Base-by-base conservation (phyloP, 306 rosid genomes). In the Cucurbita moschata region DNA sequence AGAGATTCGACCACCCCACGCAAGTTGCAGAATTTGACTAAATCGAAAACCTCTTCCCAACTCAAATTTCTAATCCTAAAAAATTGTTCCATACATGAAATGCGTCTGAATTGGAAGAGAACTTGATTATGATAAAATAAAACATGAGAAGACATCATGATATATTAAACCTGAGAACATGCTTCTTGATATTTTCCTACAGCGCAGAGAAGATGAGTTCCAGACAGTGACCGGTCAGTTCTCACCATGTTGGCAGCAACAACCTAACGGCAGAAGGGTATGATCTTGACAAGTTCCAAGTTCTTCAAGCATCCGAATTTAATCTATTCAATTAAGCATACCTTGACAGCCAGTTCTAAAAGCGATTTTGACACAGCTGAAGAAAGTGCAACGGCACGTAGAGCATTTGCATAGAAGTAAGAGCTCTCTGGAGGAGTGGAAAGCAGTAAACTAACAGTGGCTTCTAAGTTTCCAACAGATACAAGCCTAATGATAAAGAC, bases 231-330 rank as follows among this genome's bases (percentile, higher is more conserved):
- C 85, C 99, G 83, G 79, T 91, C 99, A 79, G 91, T 95, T 84
- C 97, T 86, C 71, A 94, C 99, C 99, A 91, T 94, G 86, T 94
- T 94, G 82, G 99, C 99, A 49, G 99, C 99, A 61, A 94, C 97
- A 76, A 91, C 99, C 99, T 94, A 77, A 64, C 74, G 80, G 76
- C 18, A 73, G 69, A 63, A 65, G 67, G 75, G 51, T 70, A 62
- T 75, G 64, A 67, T 53, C 47, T 73, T 37, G 60, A 76, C 46
- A 23, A 59, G 40, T 76, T 52, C 47, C 35, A 30, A 30, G 35
- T 30, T 30, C 35, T 30, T 82, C 77, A 67, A 74, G 77, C 60
- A 42, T 43, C 61, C 54, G 77, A 80, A 80, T 63, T 77, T 11
- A 66, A 47, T 71, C 67, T 53, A 47, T 69, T 77, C 42, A 26